A percentile compares a stretch with the other conserved stretches of the same genome.
These are phyloP conservation scores for Backusella liffmaniae DNA, from an alignment of 192 early-diverging fungal genomes.

Conservation along the genomic window DNA sequence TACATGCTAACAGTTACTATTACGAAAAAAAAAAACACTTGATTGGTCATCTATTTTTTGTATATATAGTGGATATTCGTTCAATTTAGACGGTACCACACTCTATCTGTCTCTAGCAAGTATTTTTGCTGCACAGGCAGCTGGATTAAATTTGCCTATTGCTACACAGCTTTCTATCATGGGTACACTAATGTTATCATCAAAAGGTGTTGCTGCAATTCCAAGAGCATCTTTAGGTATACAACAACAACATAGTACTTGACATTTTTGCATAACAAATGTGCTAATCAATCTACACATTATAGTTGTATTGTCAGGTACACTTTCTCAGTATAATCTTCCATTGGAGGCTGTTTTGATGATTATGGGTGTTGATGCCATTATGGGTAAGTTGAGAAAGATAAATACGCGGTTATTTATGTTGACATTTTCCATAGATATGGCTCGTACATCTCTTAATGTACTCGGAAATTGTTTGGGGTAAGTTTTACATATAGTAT, in stretches of 20 bases:
- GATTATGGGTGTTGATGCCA: conserved; percentile 72
- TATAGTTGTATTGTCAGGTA: conserved; percentile 57
- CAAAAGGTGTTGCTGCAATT: conserved; percentile 63
- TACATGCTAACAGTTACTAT: no score
- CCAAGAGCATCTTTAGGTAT: conserved; percentile 51
- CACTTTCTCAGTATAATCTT: conserved; percentile 51
- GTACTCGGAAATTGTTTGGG: conserved; percentile 71
- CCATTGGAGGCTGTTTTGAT: conserved; percentile 54
- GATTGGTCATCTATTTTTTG: no score
- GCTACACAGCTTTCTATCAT: conserved; percentile 63
- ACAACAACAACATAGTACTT: not conserved
- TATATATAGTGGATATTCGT: conserved; percentile 60
- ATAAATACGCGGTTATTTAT: not conserved
- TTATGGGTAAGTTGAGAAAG: conserved; percentile 45
- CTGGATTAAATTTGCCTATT: conserved; percentile 44
- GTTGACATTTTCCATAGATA: conserved; percentile 42
- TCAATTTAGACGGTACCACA: conserved; percentile 77
- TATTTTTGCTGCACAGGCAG: conserved; percentile 68
- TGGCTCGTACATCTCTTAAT: conserved; percentile 69
- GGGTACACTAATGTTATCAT: conserved; percentile 63
- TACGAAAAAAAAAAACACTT: no score
- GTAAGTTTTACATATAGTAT: not conserved
- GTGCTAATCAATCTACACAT: not conserved
- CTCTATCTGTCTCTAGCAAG: conserved; percentile 63
- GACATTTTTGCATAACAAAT: not conserved